Percentiles rank a stretch among this genome's conserved stretches.
Evolutionary conservation across 2,329 filamentous ascomycete species (phyloP).

Genomic region (Amauroascus verrucosus): DNA sequence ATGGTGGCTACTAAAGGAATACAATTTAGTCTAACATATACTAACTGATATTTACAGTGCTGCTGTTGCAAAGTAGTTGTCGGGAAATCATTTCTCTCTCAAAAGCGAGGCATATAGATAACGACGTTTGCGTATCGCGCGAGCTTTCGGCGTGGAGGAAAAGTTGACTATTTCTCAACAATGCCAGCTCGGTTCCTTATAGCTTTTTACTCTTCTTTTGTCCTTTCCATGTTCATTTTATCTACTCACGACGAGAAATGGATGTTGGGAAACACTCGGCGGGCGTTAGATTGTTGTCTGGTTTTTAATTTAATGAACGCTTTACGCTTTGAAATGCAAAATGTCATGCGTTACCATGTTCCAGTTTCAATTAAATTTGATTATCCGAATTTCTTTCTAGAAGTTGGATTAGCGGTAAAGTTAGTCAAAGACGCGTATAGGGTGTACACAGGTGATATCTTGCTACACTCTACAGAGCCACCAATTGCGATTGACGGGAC

Average conservation of each 20-base stretch:
- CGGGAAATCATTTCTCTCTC: background rate
- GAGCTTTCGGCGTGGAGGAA: background rate
- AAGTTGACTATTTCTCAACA: background rate
- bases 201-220: conserved; percentile 5
- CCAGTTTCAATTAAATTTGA: background rate
- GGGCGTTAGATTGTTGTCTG: conserved; percentile 11
- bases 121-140: background rate
- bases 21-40: conserved; percentile 10
- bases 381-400: background rate
- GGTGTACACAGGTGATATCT: too few species aligned
- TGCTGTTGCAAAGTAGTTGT: conserved; percentile 41
- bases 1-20: background rate
- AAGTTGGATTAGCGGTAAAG: background rate
- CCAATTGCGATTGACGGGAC: too few species aligned
- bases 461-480: too few species aligned
- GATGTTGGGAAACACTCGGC: conserved; percentile 11
- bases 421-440: too few species aligned
- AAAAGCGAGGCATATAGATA: background rate
- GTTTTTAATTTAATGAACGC: conserved; percentile 4
- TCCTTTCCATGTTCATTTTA: conserved; percentile 11
- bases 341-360: conserved; percentile 2
- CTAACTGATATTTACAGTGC: conserved; percentile 26
- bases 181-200: background rate
- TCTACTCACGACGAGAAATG: conserved; percentile 12
- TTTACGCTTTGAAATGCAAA: conserved; percentile 7